Evolutionary conservation across 306 rosid species (phyloP).

Genomic region (Abrus precatorius): DNA sequence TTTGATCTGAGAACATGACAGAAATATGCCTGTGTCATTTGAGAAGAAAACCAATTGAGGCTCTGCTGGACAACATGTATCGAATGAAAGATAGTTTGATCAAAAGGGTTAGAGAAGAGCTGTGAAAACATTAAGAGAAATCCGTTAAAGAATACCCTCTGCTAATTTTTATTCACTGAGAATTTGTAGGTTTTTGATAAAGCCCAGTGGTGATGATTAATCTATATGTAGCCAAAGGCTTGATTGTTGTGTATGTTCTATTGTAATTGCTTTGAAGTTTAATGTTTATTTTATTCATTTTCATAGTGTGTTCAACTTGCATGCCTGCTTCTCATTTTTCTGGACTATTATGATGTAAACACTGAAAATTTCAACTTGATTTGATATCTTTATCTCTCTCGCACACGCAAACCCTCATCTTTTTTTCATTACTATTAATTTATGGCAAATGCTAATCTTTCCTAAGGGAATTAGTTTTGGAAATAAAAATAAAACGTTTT

Average conservation of each 20-base stretch:
- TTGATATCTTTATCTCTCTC: not conserved
- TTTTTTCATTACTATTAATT: not conserved
- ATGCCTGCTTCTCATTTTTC: conserved; percentile 22
- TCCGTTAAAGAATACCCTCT: not conserved
- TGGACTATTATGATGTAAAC: not conserved
- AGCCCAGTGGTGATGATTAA: not conserved
- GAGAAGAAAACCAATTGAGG: not conserved
- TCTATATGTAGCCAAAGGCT: not conserved
- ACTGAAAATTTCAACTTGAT: not conserved
- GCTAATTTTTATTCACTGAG: conserved; percentile 4
- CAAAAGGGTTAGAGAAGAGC: too few species aligned
- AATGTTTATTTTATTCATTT: conserved; percentile 16
- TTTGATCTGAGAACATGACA: not conserved
- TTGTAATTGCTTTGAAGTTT: not conserved
- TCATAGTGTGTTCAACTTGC: conserved; percentile 31
- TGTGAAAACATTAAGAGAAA: not conserved
- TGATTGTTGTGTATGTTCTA: not conserved
- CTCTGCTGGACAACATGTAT: not conserved
- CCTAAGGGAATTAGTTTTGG: not conserved
- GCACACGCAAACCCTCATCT: not conserved
- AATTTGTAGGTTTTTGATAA: not conserved
- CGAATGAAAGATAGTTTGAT: too few species aligned
- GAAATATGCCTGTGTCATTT: not conserved
- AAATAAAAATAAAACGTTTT: not conserved
- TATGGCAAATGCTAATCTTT: not conserved